These are phyloP conservation scores for Hypomyces perniciosus DNA, from an alignment of 2,329 filamentous ascomycete species.

Conservation along the genomic window DNA sequence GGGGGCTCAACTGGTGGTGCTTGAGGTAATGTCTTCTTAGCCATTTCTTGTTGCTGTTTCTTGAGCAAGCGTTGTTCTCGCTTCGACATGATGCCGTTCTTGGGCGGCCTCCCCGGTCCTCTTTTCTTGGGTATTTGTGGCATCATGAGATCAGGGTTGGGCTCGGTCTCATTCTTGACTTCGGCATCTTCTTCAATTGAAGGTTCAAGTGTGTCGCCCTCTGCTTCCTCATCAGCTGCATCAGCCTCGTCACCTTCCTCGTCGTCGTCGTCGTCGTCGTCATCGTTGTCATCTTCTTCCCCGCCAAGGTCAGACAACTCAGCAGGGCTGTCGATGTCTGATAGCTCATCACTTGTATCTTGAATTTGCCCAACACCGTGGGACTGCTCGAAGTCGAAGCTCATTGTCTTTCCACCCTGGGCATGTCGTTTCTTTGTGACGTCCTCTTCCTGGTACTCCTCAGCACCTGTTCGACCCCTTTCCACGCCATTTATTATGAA, in stretches of 20 bases:
- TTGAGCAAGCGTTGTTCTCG: slow-evolving; percentile 61
- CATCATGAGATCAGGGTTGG: slow-evolving; percentile 31
- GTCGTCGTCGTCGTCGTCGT: slow-evolving; percentile 21
- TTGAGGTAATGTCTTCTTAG: slow-evolving; percentile 46
- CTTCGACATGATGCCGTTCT: slow-evolving; percentile 80
- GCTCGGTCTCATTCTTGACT: slow-evolving; percentile 24
- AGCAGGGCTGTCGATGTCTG: slow-evolving; percentile 37
- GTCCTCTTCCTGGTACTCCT: slow-evolving; percentile 48
- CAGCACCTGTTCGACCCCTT: slow-evolving; percentile 51
- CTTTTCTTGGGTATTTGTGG: slow-evolving; percentile 56
- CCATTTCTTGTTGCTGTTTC: slow-evolving; percentile 45
- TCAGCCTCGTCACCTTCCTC: slow-evolving; percentile 22
- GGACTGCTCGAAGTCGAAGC: slow-evolving; percentile 63
- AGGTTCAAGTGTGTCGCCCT: slow-evolving; percentile 17
- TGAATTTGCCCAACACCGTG: slow-evolving; percentile 50
- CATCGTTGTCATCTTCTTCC: slow-evolving; percentile 22
- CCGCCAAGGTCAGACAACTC: slow-evolving; percentile 37
- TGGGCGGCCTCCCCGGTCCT: slow-evolving; percentile 74
- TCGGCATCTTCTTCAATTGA: slow-evolving; percentile 20
- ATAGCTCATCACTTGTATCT: slow-evolving; percentile 50
- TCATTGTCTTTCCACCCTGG: slow-evolving; percentile 63
- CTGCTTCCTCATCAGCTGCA: slow-evolving; percentile 22
- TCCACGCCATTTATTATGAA: slow-evolving; percentile 65
- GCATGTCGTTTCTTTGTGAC: slow-evolving; percentile 43
- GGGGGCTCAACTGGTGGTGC: slow-evolving; percentile 43